A percentile compares a stretch with the other conserved stretches of the same genome.
phyloP scores from a whole-genome alignment of 2,329 filamentous ascomycete species.

The Dactylella cylindrospora region DNA sequence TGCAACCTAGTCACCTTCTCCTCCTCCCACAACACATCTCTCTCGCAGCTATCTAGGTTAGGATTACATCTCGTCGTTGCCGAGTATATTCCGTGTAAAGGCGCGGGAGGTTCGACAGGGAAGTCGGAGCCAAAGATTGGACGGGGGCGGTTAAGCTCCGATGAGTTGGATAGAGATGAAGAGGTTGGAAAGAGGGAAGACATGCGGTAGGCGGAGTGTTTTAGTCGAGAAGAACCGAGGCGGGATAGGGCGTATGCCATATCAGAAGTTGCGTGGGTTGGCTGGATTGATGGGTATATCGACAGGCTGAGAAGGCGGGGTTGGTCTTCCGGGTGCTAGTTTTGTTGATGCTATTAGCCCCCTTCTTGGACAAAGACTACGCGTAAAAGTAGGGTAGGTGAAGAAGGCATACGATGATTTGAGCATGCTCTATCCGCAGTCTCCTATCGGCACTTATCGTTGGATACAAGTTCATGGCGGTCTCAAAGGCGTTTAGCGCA shows the following conservation, averaged over 20 bases:
- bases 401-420: conserved; percentile 59
- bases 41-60: conserved; percentile 55
- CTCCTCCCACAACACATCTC: conserved; percentile 61
- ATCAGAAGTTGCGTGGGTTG: conserved; percentile 71
- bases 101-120: conserved; percentile 68
- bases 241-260: conserved; percentile 66
- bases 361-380: background rate
- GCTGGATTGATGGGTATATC: conserved; percentile 69
- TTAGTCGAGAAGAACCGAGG: conserved; percentile 61
- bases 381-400: no score
- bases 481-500: conserved; percentile 64
- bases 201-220: conserved; percentile 67
- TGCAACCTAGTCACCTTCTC: conserved; percentile 63
- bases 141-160: background rate
- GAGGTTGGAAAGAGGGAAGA: conserved; percentile 59
- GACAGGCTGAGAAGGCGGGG: conserved; percentile 61
- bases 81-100: conserved; percentile 69
- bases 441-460: conserved; percentile 56
- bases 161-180: conserved; percentile 49
- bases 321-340: conserved; percentile 61
- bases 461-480: conserved; percentile 56
- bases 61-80: conserved; percentile 65
- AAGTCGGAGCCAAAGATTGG: conserved; percentile 68
- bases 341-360: conserved; percentile 52
- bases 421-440: conserved; percentile 70